Percentiles rank a stretch among this genome's conserved stretches.
phyloP scores from a whole-genome alignment of 1,139 yeast genomes.

The Candida albicans region DNA sequence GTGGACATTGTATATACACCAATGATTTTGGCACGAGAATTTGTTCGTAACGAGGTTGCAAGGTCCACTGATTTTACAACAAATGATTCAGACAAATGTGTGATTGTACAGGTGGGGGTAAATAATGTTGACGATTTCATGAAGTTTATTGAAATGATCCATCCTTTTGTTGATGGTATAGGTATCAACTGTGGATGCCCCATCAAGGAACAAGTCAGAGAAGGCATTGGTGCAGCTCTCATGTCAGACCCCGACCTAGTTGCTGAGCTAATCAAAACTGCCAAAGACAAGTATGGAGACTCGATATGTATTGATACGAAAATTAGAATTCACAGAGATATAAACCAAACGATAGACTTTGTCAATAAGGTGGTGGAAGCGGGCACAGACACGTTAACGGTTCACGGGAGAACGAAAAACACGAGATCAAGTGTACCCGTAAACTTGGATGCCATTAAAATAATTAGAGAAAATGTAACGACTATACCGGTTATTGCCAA shows the following conservation, averaged over 20 bases:
- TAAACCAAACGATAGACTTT: conserved; percentile 68
- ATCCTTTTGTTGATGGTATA: conserved; percentile 88
- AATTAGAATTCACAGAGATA: conserved; percentile 80
- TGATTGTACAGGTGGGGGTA: conserved; percentile 89
- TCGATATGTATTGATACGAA: conserved; percentile 80
- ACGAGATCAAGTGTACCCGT: conserved; percentile 86
- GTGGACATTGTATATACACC: conserved; percentile 91
- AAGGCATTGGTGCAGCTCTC: conserved; percentile 95
- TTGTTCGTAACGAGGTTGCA: conserved; percentile 82
- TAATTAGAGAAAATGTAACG: conserved; percentile 56
- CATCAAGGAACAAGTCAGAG: conserved; percentile 88
- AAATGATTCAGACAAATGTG: conserved; percentile 62
- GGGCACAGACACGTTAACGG: conserved; percentile 91
- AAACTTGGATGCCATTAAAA: conserved; percentile 75
- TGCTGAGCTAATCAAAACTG: conserved; percentile 79
- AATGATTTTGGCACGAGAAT: conserved; percentile 94
- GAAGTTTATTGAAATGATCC: conserved; percentile 84
- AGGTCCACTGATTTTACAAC: conserved; percentile 84
- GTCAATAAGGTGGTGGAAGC: conserved; percentile 75
- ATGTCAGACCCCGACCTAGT: conserved; percentile 84
- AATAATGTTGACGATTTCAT: conserved; percentile 82
- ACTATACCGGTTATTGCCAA: conserved; percentile 86
- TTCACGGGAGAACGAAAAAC: conserved; percentile 86
- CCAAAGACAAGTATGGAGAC: conserved; percentile 71
- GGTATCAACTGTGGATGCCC: conserved; percentile 98